Evolutionary conservation across 1,284 basidiomycete genomes (phyloP).

Genomic region (Leccinum pachyderme): DNA sequence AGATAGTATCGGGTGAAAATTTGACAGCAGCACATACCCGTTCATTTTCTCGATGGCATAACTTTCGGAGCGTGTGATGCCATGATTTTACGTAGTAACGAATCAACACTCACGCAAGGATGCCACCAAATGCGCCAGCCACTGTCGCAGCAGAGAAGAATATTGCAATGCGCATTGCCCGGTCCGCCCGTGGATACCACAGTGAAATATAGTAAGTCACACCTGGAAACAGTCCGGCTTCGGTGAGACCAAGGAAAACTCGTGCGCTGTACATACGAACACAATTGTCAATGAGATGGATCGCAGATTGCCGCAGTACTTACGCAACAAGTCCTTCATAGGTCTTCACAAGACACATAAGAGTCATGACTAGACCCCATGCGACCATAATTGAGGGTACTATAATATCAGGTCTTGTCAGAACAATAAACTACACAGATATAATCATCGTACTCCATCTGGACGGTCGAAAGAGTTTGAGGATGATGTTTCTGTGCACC

Average conservation of each 20-base stretch:
- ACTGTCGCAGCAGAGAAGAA: conserved; percentile 60
- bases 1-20: not conserved
- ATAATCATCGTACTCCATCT: conserved; percentile 40
- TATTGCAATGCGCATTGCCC: conserved; percentile 52
- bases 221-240: conserved; percentile 54
- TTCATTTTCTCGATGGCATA: conserved; percentile 36
- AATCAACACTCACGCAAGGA: conserved; percentile 30
- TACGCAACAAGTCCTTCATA: conserved; percentile 33
- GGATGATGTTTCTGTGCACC: conserved; percentile 40
- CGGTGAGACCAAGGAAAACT: conserved; percentile 53
- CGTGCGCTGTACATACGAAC: conserved; percentile 37
- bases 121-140: conserved; percentile 46
- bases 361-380: conserved; percentile 46
- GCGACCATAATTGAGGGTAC: conserved; percentile 51
- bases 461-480: conserved; percentile 48
- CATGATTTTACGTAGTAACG: not conserved
- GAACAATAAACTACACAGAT: not conserved
- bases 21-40: conserved; percentile 31
- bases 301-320: conserved; percentile 2
- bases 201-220: conserved; percentile 54
- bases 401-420: conserved; percentile 15
- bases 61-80: conserved; percentile 14
- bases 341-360: conserved; percentile 39
- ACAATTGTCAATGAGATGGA: conserved; percentile 3
- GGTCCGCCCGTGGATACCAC: conserved; percentile 53